phyloP scores from a whole-genome alignment of 108 stramenopile species.

The Discostella stelligeroides region DNA sequence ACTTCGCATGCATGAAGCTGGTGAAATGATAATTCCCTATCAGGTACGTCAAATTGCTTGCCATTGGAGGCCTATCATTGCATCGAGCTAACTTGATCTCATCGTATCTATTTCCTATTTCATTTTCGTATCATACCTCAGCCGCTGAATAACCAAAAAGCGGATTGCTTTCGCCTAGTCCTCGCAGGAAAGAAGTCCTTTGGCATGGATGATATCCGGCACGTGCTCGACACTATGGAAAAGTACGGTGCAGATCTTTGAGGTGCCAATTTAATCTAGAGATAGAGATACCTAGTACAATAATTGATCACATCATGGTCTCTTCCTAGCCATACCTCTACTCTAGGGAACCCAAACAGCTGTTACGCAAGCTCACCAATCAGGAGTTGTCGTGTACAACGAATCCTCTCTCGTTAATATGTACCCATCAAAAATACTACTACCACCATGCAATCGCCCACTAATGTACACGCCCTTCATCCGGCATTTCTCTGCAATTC shows the following conservation, averaged over 20 bases:
- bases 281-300: too few species aligned
- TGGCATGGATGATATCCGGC: constrained; percentile 38
- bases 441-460: too few species aligned
- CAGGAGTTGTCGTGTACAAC: background rate
- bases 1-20: constrained; percentile 52
- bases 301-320: too few species aligned
- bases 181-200: constrained; percentile 59
- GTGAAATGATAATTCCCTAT: constrained; percentile 58
- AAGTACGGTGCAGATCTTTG: constrained; percentile 56
- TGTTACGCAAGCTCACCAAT: too few species aligned
- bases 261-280: background rate
- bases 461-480: too few species aligned
- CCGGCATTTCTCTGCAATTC: too few species aligned
- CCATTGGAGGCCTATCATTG: background rate
- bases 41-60: constrained; percentile 18
- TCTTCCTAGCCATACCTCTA: too few species aligned
- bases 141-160: constrained; percentile 58
- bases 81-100: background rate
- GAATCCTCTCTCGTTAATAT: too few species aligned
- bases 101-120: background rate
- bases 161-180: constrained; percentile 59
- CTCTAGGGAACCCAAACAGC: too few species aligned
- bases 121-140: constrained; percentile 1
- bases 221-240: constrained; percentile 54
- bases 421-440: too few species aligned